phyloP scores from a whole-genome alignment of 352 stramenopile species.

The Phytophthora tentaculata region DNA sequence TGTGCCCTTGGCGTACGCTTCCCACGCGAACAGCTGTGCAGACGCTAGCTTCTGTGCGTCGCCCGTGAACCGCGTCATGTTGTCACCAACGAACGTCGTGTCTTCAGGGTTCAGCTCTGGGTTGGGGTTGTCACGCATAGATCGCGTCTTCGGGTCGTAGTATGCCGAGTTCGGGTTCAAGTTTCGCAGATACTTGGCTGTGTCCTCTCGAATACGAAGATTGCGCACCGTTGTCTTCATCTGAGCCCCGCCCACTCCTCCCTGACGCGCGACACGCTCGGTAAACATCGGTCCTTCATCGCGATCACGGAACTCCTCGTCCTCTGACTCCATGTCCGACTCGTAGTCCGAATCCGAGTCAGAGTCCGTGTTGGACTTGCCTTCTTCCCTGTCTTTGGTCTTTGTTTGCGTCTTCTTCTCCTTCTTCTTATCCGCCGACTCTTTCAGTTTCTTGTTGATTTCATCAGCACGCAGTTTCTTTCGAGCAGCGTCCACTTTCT shows the following conservation, averaged over 20 bases:
- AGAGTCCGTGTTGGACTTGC: conserved; percentile 53
- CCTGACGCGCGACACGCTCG: conserved; percentile 94
- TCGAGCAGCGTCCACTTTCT: conserved; percentile 82
- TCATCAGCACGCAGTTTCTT: conserved; percentile 83
- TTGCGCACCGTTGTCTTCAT: conserved; percentile 99
- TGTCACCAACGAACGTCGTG: conserved; percentile 95
- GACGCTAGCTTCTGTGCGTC: conserved; percentile 94
- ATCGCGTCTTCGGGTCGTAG: conserved; percentile 99
- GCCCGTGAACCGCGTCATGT: conserved; percentile 93
- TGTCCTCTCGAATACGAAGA: conserved; percentile 99
- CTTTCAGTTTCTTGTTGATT: conserved; percentile 77
- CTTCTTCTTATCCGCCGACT: conserved; percentile 50
- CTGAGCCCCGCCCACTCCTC: conserved; percentile 96
- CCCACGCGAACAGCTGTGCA: conserved; percentile 97
- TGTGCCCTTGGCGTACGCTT: conserved; percentile 91
- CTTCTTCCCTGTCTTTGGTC: conserved; percentile 26
- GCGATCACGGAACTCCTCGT: conserved; percentile 93
- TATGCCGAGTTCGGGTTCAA: conserved; percentile 98
- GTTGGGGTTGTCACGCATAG: conserved; percentile 98
- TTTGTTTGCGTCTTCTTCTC: conserved; percentile 36
- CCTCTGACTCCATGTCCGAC: conserved; percentile 87
- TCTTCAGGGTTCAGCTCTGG: conserved; percentile 94
- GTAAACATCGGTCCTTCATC: conserved; percentile 94
- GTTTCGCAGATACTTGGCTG: conserved; percentile 99
- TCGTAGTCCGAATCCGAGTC: conserved; percentile 93